Percentiles rank a stretch among this genome's conserved stretches.
Evolutionary conservation across 306 rosid genomes (phyloP).

Genomic region (Casuarina equisetifolia): DNA sequence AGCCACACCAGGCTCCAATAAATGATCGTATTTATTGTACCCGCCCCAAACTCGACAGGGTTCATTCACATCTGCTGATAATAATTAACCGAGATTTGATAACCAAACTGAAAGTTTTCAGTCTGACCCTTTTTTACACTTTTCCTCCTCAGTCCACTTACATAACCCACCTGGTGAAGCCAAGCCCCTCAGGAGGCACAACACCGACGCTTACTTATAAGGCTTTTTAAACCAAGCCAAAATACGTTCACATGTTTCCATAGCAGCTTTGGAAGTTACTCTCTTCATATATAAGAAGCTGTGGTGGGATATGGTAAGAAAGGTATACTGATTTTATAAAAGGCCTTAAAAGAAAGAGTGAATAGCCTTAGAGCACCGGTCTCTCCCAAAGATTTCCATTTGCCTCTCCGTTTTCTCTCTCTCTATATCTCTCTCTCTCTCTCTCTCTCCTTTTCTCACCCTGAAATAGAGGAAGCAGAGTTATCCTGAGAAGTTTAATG

Average conservation of each 20-base stretch:
- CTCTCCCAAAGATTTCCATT: neutral
- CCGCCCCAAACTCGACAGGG: constrained; percentile 26
- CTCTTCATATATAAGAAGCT: too few species aligned
- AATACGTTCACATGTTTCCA: neutral
- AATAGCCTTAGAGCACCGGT: neutral
- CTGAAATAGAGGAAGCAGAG: constrained; percentile 51
- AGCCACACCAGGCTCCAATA: constrained; percentile 21
- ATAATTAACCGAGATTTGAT: constrained; percentile 30
- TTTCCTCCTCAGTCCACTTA: neutral
- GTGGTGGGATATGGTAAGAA: neutral
- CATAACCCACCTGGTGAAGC: neutral
- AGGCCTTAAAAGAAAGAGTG: neutral
- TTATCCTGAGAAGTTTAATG: constrained; percentile 33
- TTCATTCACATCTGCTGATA: constrained; percentile 36
- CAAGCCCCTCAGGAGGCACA: constrained; percentile 5
- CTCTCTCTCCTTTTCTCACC: constrained; percentile 28
- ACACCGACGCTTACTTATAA: neutral
- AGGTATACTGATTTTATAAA: constrained; percentile 42
- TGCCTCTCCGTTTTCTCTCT: constrained; percentile 15
- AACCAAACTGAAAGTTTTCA: constrained; percentile 23
- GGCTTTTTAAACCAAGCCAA: constrained; percentile 26
- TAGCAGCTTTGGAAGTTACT: neutral
- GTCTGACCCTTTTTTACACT: neutral
- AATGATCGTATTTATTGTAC: constrained; percentile 47
- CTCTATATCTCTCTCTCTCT: constrained; percentile 1